A percentile compares a stretch with the other conserved stretches of the same genome.
Conservation (phyloP, 179 eudicot species). For the Beta lomatogona region DNA sequence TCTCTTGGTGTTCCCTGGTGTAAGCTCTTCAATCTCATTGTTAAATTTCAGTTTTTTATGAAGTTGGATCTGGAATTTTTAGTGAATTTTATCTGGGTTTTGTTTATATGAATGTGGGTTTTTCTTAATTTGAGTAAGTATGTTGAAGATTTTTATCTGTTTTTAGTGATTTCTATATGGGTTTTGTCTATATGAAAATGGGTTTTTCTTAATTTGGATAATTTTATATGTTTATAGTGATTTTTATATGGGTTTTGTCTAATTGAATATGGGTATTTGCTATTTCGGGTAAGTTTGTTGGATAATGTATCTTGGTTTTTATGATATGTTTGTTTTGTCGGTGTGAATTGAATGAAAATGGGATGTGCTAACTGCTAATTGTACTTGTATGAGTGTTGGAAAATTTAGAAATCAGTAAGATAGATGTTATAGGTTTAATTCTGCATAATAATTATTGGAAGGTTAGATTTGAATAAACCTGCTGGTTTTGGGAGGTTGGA, state of each 20-base stretch:
- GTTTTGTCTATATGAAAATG: neutral
- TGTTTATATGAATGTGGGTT: constrained; percentile 10
- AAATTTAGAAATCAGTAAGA: neutral
- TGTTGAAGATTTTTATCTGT: too few relatives aligned
- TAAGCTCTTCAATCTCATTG: constrained; percentile 40
- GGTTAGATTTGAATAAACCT: neutral
- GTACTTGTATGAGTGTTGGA: neutral
- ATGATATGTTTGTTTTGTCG: neutral
- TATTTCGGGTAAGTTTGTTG: neutral
- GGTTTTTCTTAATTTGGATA: neutral
- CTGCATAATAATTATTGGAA: neutral
- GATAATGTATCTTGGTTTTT: neutral
- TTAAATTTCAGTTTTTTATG: neutral
- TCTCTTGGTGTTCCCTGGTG: constrained; percentile 98
- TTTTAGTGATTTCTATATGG: neutral
- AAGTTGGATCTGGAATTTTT: constrained; percentile 10
- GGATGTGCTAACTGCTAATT: neutral
- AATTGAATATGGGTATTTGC: neutral
- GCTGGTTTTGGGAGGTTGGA: neutral
- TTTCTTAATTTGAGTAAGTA: neutral
- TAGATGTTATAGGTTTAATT: neutral
- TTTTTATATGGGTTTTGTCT: neutral
- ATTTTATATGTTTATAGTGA: neutral
- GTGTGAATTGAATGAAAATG: neutral
- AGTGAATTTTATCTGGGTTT: neutral